phyloP scores from a whole-genome alignment of 176 grass and related monocot species.

The Tillandsia leiboldiana region DNA sequence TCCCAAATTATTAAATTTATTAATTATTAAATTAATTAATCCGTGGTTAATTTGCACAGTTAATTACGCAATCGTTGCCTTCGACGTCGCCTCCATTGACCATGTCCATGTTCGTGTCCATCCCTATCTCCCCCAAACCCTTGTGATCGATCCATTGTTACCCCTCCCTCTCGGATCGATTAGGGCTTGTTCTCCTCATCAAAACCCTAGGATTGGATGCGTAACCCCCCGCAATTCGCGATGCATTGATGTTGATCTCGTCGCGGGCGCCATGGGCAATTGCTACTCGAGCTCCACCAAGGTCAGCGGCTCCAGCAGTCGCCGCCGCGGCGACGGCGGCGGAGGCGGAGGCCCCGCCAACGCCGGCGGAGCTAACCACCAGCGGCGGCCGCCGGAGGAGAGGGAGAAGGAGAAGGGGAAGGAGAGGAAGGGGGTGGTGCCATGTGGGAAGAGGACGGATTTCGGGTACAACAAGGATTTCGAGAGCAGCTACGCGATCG shows the following conservation, averaged over 20 bases:
- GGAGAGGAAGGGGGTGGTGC: slow-evolving; percentile 13
- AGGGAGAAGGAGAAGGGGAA: slow-evolving; percentile 6
- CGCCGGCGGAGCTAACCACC: not conserved
- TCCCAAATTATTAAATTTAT: not conserved
- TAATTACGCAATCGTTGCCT: not conserved
- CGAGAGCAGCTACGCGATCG: slow-evolving; percentile 46
- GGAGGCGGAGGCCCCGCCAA: not conserved
- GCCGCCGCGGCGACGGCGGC: not conserved
- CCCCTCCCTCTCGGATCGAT: not conserved
- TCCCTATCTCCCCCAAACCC: not conserved
- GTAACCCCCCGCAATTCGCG: not conserved
- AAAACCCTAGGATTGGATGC: not conserved
- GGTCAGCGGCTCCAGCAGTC: not conserved
- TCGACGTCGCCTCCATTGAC: slow-evolving; percentile 12
- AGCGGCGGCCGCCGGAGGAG: not conserved
- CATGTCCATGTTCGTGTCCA: not conserved
- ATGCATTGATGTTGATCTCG: slow-evolving; percentile 12
- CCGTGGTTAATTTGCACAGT: not conserved
- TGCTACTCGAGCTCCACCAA: slow-evolving; percentile 6
- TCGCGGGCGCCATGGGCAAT: slow-evolving; percentile 8
- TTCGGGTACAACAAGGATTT: slow-evolving; percentile 88
- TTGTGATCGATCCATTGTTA: not conserved
- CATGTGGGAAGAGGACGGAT: slow-evolving; percentile 75
- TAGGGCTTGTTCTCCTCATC: not conserved
- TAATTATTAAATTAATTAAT: not conserved